Percentiles rank a stretch among this genome's conserved stretches.
Evolutionary conservation across 331 rosid genomes (phyloP).

Genomic region (Erythrophleum ivorense): DNA sequence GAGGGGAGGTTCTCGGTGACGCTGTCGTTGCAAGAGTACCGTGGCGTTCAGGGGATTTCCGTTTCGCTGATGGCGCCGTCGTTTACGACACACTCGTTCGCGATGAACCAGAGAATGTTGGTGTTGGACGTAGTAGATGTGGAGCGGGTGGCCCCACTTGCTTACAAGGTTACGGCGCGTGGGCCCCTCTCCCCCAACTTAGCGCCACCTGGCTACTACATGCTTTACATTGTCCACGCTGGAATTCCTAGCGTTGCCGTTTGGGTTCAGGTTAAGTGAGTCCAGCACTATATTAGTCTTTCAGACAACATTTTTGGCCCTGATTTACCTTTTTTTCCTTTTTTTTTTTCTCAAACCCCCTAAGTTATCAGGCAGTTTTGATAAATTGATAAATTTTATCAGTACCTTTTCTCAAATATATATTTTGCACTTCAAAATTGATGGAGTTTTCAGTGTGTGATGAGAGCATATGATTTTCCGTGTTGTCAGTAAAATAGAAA

Average conservation of each 20-base stretch:
- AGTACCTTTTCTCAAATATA: background rate
- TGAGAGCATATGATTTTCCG: background rate
- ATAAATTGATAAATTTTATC: background rate
- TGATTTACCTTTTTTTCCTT: background rate
- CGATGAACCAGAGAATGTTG: conserved; percentile 74
- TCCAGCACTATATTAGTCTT: background rate
- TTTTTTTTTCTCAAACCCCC: no score
- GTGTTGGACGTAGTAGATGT: conserved; percentile 40
- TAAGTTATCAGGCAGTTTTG: conserved; percentile 27
- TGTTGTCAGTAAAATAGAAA: background rate
- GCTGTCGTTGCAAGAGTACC: conserved; percentile 39
- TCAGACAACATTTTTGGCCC: background rate
- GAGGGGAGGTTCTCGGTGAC: conserved; percentile 46
- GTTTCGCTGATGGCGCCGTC: conserved; percentile 65
- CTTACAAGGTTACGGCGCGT: conserved; percentile 51
- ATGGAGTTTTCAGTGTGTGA: background rate
- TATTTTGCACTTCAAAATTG: background rate
- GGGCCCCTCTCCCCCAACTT: conserved; percentile 52
- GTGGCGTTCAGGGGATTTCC: background rate
- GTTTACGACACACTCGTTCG: conserved; percentile 73
- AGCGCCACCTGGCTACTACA: conserved; percentile 79
- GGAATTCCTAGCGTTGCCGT: conserved; percentile 67
- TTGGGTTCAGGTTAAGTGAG: conserved; percentile 67
- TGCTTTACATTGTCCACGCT: conserved; percentile 66
- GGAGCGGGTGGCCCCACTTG: conserved; percentile 23